Evolutionary conservation across 768 basidiomycete genomes (phyloP).

Genomic region (Hygrophoropsis aurantiaca): DNA sequence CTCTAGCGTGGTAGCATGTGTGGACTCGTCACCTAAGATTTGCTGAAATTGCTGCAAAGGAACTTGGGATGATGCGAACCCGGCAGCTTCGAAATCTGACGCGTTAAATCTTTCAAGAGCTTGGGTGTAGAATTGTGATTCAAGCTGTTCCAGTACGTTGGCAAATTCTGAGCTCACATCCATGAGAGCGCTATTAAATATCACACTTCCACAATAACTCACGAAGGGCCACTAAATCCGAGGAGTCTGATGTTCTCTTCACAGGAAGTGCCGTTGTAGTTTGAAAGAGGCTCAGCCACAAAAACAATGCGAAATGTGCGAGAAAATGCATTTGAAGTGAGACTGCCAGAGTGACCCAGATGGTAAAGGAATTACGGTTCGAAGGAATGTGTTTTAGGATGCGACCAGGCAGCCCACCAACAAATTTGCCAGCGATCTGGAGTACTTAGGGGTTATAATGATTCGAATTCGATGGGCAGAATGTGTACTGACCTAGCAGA

Average conservation of each 20-base stretch:
- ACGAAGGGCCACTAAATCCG: constrained; percentile 55
- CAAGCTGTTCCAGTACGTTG: constrained; percentile 71
- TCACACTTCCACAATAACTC: constrained; percentile 25
- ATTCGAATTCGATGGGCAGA: constrained; percentile 5
- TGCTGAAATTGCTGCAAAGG: constrained; percentile 59
- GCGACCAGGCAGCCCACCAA: constrained; percentile 71
- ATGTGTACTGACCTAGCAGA: constrained; percentile 8
- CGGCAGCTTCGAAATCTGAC: constrained; percentile 63
- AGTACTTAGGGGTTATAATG: no score
- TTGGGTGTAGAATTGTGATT: constrained; percentile 66
- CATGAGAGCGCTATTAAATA: background rate
- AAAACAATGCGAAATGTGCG: background rate
- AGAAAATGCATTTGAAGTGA: constrained; percentile 5
- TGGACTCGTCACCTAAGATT: constrained; percentile 62
- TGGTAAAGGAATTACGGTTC: constrained; percentile 36
- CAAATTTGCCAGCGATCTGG: background rate
- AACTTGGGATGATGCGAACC: constrained; percentile 54
- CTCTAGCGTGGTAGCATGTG: constrained; percentile 58
- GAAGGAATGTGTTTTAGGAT: constrained; percentile 44
- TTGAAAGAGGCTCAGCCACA: constrained; percentile 3
- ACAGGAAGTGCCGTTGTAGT: constrained; percentile 9
- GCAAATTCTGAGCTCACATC: constrained; percentile 58
- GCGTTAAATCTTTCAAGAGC: constrained; percentile 64
- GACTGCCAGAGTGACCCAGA: constrained; percentile 6
- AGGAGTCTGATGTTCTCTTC: constrained; percentile 3